Percentiles rank a stretch among this genome's conserved stretches.
Evolutionary conservation across 2,329 filamentous ascomycete species (phyloP).

Genomic region (Aureobasidium sp.): DNA sequence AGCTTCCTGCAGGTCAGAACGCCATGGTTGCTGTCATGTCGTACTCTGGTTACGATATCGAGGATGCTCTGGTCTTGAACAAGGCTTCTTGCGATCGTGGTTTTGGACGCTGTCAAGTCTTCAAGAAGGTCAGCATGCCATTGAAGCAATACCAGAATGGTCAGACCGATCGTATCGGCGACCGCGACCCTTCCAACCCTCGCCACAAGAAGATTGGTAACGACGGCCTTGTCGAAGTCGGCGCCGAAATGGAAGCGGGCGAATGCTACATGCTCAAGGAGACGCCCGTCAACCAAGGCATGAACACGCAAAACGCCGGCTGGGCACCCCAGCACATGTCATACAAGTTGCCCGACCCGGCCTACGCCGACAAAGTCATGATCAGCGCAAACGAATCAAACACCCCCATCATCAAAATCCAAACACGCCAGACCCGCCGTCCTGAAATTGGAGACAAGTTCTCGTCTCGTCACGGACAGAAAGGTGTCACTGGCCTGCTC

Average conservation of each 20-base stretch:
- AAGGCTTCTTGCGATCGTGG: conserved; percentile 92
- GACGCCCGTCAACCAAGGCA: conserved; percentile 68
- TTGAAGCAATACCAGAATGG: conserved; percentile 86
- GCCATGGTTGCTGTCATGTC: conserved; percentile 99
- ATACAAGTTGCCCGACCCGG: conserved; percentile 64
- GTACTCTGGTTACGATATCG: conserved; percentile 98
- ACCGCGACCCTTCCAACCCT: conserved; percentile 42
- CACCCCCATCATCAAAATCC: conserved; percentile 80
- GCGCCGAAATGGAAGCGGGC: conserved; percentile 65
- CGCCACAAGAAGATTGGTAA: conserved; percentile 63
- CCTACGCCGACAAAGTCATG: conserved; percentile 95
- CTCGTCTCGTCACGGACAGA: conserved; percentile 95
- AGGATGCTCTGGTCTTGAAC: conserved; percentile 93
- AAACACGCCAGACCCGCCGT: conserved; percentile 89
- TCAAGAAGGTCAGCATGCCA: conserved; percentile 83
- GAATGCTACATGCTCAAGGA: conserved; percentile 90
- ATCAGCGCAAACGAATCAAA: conserved; percentile 83
- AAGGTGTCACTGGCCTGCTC: conserved; percentile 94
- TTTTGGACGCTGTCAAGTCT: conserved; percentile 95
- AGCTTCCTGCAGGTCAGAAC: conserved; percentile 92
- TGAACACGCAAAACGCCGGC: conserved; percentile 45
- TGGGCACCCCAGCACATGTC: conserved; percentile 17
- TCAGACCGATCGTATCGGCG: conserved; percentile 53
- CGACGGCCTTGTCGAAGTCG: conserved; percentile 86
- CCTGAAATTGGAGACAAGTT: conserved; percentile 98